Evolutionary conservation across 345 rosid genomes (phyloP).

Genomic region (Cardamine resedifolia): DNA sequence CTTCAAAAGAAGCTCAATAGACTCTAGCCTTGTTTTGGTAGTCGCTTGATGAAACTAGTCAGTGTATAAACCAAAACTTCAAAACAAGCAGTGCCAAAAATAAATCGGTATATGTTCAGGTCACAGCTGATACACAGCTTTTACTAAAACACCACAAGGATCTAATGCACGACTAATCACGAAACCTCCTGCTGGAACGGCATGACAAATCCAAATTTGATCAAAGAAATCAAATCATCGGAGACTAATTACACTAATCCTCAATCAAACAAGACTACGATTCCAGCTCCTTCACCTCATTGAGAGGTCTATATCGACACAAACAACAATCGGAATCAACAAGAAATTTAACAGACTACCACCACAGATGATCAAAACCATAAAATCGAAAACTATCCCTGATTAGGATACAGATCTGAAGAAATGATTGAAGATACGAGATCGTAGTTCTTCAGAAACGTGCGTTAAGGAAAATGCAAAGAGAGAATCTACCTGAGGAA

Average conservation of each 20-base stretch:
- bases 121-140: neutral
- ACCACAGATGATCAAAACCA: neutral
- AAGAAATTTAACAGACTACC: neutral
- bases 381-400: neutral
- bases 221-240: neutral
- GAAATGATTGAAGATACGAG: neutral
- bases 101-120: neutral
- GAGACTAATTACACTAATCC: conserved; percentile 19
- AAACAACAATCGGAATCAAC: conserved; percentile 6
- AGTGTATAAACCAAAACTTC: neutral
- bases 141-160: neutral
- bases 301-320: conserved; percentile 5
- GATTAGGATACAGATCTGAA: conserved; percentile 31
- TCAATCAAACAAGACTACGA: neutral
- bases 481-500: conserved; percentile 52
- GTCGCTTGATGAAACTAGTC: neutral
- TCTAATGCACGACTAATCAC: neutral
- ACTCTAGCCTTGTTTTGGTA: neutral
- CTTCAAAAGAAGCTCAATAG: neutral
- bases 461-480: conserved; percentile 15
- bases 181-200: neutral
- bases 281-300: neutral
- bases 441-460: conserved; percentile 8
- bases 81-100: neutral
- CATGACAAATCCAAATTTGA: neutral